Conservation (phyloP, 2,329 filamentous ascomycete species). For the Xylaria sp. region DNA sequence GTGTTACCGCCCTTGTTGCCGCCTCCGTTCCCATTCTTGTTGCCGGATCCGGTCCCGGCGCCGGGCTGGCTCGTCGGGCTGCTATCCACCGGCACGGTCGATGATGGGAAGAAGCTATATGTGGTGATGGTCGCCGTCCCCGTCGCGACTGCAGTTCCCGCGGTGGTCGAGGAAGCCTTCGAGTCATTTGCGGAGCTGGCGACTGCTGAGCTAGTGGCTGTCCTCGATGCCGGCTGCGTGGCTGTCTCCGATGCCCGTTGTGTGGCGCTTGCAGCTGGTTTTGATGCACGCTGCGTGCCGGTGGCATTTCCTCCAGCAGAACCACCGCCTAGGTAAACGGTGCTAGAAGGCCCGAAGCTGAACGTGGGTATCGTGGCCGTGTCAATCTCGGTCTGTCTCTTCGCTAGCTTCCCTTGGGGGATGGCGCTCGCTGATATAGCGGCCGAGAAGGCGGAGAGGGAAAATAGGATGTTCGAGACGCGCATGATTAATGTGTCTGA, state of each 20-base stretch:
- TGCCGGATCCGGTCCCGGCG: constrained; percentile 10
- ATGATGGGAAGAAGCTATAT: constrained; percentile 27
- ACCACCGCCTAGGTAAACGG: constrained; percentile 12
- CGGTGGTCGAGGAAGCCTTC: neutral
- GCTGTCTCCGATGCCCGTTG: neutral
- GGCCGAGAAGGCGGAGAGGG: constrained; percentile 20
- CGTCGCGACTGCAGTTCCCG: neutral
- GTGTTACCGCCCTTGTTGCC: neutral
- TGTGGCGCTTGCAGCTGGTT: neutral
- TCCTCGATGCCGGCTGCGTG: neutral
- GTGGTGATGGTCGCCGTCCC: constrained; percentile 25
- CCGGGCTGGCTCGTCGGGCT: constrained; percentile 10
- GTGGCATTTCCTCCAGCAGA: neutral
- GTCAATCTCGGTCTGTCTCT: constrained; percentile 18
- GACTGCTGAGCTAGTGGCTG: neutral
- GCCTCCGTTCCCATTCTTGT: neutral
- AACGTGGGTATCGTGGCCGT: constrained; percentile 25
- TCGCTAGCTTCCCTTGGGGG: constrained; percentile 11
- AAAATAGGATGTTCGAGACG: constrained; percentile 14
- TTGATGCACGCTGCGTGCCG: neutral
- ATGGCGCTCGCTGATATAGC: constrained; percentile 23
- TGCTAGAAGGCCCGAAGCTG: constrained; percentile 27
- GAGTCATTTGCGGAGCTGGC: constrained; percentile 4
- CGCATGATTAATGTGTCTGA: constrained; percentile 20
- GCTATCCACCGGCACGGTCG: constrained; percentile 15